Conservation (phyloP, 768 basidiomycete species). For the Fibroporia radiculosa region DNA sequence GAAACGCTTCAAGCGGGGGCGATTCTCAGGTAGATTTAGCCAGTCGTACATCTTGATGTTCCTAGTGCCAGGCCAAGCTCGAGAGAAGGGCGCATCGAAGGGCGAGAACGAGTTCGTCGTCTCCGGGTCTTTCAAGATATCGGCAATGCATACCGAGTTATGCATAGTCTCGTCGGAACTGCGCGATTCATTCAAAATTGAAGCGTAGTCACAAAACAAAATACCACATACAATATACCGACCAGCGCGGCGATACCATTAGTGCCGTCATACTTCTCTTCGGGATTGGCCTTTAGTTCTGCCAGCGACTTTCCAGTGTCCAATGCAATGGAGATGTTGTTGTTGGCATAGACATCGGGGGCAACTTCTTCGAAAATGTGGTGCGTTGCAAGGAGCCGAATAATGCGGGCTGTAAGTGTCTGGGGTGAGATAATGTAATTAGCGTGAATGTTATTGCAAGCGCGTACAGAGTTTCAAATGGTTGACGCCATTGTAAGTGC, state of each 20-base stretch:
- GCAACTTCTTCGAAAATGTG: slow-evolving; percentile 23
- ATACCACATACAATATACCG: slow-evolving; percentile 9
- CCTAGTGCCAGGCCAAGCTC: slow-evolving; percentile 7
- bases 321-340: slow-evolving; percentile 17
- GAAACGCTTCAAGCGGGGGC: slow-evolving; percentile 11
- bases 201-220: background rate
- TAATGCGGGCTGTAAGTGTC: slow-evolving; percentile 3
- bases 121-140: slow-evolving; percentile 17
- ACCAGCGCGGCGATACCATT: slow-evolving; percentile 13
- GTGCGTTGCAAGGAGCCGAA: slow-evolving; percentile 22
- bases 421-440: background rate
- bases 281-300: slow-evolving; percentile 11
- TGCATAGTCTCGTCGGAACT: slow-evolving; percentile 15
- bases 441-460: background rate
- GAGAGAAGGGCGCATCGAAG: slow-evolving; percentile 8
- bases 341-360: slow-evolving; percentile 22
- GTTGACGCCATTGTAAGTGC: slow-evolving; percentile 16
- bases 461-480: background rate
- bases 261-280: slow-evolving; percentile 15
- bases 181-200: background rate
- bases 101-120: slow-evolving; percentile 13
- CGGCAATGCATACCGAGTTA: slow-evolving; percentile 6
- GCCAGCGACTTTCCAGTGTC: slow-evolving; percentile 19
- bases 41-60: slow-evolving; percentile 8
- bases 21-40: slow-evolving; percentile 9